phyloP scores from a whole-genome alignment of 345 rosid species.

The Salix dunnii region DNA sequence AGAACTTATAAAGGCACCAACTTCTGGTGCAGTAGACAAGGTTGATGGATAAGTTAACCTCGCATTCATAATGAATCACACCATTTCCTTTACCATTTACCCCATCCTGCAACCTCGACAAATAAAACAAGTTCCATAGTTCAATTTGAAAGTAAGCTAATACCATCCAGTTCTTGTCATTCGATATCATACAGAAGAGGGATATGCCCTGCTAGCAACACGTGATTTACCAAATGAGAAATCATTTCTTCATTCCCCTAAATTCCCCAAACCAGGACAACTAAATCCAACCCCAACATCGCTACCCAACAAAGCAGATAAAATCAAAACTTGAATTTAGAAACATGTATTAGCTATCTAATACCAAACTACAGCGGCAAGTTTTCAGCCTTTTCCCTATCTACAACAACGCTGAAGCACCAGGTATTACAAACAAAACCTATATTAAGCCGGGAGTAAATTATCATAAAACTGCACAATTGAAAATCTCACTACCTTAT shows the following conservation, averaged over 20 bases:
- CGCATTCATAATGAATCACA: too few relatives aligned
- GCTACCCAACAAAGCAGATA: too few relatives aligned
- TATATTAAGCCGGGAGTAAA: slow-evolving; percentile 2
- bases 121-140: too few relatives aligned
- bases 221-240: background rate
- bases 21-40: too few relatives aligned
- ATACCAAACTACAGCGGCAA: background rate
- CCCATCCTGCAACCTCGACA: too few relatives aligned
- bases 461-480: background rate
- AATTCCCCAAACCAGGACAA: background rate
- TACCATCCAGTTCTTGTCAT: background rate
- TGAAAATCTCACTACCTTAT: slow-evolving; percentile 46
- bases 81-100: too few relatives aligned
- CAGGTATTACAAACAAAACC: background rate
- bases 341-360: too few relatives aligned
- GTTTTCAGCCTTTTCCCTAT: background rate
- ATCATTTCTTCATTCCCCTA: background rate
- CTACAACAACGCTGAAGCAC: background rate
- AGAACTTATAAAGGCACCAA: too few relatives aligned
- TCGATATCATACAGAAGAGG: background rate
- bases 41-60: too few relatives aligned
- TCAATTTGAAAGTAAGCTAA: too few relatives aligned
- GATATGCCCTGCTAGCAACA: background rate
- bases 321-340: too few relatives aligned
- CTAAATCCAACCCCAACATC: background rate